Evolutionary conservation across 139 green algal genomes (phyloP).

Genomic region (Tetratostichococcus sp.): DNA sequence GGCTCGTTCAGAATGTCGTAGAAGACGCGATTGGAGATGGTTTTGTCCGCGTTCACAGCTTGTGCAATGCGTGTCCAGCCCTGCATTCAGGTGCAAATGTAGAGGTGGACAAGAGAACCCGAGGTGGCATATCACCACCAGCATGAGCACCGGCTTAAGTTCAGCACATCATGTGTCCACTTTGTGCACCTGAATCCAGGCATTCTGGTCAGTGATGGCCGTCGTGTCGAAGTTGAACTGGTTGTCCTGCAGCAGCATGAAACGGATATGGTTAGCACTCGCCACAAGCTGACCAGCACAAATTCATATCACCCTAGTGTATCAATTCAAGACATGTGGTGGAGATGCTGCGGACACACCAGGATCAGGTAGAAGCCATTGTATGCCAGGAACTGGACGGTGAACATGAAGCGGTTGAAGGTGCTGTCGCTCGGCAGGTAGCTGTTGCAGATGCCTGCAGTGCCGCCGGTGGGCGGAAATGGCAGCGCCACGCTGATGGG

Average conservation of each 20-base stretch:
- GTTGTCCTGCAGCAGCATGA: conserved; percentile 18
- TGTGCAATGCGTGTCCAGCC: conserved; percentile 10
- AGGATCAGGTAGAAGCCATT: conserved; percentile 48
- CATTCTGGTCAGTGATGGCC: not conserved
- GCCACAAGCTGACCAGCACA: too few relatives aligned
- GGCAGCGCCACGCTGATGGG: not conserved
- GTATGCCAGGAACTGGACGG: conserved; percentile 31
- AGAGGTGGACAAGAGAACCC: too few relatives aligned
- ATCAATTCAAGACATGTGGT: too few relatives aligned
- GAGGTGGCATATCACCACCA: too few relatives aligned
- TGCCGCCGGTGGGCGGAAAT: not conserved
- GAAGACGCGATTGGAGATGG: not conserved
- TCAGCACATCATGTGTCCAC: not conserved
- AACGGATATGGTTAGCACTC: too few relatives aligned
- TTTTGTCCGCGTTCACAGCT: conserved; percentile 4
- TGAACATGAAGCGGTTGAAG: conserved; percentile 39
- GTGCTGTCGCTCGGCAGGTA: conserved; percentile 33
- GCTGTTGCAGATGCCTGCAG: conserved; percentile 12
- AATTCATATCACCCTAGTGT: too few relatives aligned
- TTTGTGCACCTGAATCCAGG: not conserved
- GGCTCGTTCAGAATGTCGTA: conserved; percentile 14
- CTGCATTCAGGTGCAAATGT: conserved; percentile 4
- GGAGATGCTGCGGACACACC: too few relatives aligned
- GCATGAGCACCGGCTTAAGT: too few relatives aligned
- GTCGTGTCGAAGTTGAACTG: conserved; percentile 12